Evolutionary conservation across 257 asterid species (phyloP).

Genomic region (Ligustrum vulgare): DNA sequence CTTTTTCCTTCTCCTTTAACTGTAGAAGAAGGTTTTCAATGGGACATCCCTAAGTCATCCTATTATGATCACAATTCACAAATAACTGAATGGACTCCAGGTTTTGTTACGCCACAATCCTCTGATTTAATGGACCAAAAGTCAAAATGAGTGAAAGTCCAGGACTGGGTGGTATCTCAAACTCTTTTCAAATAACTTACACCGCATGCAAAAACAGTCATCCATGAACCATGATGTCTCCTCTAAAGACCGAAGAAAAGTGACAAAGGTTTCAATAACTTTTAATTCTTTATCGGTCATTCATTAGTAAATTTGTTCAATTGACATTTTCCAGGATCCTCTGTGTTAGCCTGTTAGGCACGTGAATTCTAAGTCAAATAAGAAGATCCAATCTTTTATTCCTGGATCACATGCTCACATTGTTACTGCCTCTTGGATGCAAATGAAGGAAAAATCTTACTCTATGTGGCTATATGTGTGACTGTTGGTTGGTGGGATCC

Average conservation of each 20-base stretch:
- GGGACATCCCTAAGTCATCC: background rate
- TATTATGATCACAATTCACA: background rate
- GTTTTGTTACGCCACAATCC: background rate
- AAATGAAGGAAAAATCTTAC: conserved; percentile 33
- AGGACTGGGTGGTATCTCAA: background rate
- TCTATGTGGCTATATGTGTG: conserved; percentile 28
- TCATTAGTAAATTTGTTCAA: background rate
- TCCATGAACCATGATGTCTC: no score
- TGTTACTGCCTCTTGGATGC: conserved; percentile 23
- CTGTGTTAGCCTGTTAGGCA: conserved; percentile 17
- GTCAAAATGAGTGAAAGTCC: background rate
- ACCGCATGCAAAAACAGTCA: background rate
- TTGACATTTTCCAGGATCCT: conserved; percentile 10
- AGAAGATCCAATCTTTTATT: conserved; percentile 25
- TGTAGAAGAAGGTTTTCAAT: background rate
- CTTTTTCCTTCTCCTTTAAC: background rate
- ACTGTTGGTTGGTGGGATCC: conserved; percentile 26
- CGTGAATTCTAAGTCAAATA: conserved; percentile 10
- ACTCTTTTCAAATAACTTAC: background rate
- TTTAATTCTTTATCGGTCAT: background rate
- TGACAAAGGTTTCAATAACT: background rate
- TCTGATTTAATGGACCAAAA: background rate
- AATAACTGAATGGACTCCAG: background rate
- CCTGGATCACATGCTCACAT: conserved; percentile 30
- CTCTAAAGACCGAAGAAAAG: background rate